Evolutionary conservation across 257 asterid species (phyloP), one percentile per base, ranked within the genome.

Genomic region (Buddleja alternifolia): DNA sequence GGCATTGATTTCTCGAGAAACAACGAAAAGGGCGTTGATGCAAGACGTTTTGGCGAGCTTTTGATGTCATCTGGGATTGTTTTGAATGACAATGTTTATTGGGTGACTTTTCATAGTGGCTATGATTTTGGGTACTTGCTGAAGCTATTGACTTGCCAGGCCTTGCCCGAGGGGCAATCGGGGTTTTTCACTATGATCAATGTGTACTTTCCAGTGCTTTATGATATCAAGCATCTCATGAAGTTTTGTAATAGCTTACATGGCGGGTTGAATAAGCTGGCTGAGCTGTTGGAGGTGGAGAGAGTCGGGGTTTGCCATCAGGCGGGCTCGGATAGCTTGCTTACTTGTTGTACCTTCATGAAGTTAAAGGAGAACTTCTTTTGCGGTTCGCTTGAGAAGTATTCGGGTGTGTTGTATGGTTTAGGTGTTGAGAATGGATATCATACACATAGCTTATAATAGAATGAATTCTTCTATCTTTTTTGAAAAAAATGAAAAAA

Each of bases 11-110:
- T 83, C 1, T 52, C 16, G 12, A 73, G 70, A 65, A 80, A 83
- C 63, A 59, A 44, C 44, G 80, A 73, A 10, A 54, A 63, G 37
- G 88, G 88, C 5, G 63, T 80, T n/a, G 85, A 80, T 1, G 70
- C 80, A 7, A 58, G 37, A 15, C 69, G 71, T 0, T 83, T 83
- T 24, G 76, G 77, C 11, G 85, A 83, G 71, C 82, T 80, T 12
- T 59, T 83, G 32, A 77, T 83, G 85, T 80, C 85, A 0, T 83
- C 88, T 6, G 88, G 88, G 44, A 70, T 80, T n/a, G 88, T 83
- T 23, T 39, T 83, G 63, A 83, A 83, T 12, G 82, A 77, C 53
- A 45, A 46, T 37, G 81, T 80, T 21, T 56, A 36, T 14, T 83
- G 88, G 88, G 77, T 83, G 14, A 83, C 88, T 0, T 80, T 83